Percentiles rank a stretch among this genome's conserved stretches.
Evolutionary conservation across 495 filamentous ascomycete genomes (phyloP).

Genomic region (Tuber calosporum): DNA sequence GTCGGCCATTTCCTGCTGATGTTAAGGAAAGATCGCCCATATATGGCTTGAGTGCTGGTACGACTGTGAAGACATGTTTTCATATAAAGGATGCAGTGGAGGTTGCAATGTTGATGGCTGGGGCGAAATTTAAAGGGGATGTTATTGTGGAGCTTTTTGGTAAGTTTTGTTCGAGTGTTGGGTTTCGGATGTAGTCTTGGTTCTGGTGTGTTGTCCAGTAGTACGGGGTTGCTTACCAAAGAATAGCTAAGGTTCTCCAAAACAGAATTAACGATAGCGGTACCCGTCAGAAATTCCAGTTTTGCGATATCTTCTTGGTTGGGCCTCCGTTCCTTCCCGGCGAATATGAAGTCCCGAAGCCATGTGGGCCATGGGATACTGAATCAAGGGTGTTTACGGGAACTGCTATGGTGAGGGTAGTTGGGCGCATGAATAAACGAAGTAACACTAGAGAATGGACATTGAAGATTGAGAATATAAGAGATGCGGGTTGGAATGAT

Average conservation of each 20-base stretch:
- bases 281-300: constrained; percentile 53
- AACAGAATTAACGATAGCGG: constrained; percentile 44
- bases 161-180: neutral
- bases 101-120: constrained; percentile 44
- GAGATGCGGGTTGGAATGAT: constrained; percentile 51
- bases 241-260: constrained; percentile 52
- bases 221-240: neutral
- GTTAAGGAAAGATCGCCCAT: constrained; percentile 51
- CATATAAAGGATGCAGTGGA: constrained; percentile 53
- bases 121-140: constrained; percentile 42
- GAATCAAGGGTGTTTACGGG: constrained; percentile 47
- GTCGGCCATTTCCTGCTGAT: constrained; percentile 48
- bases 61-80: constrained; percentile 54
- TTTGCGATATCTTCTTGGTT: constrained; percentile 55
- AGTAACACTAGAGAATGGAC: constrained; percentile 42
- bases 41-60: constrained; percentile 47
- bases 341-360: constrained; percentile 48
- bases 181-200: neutral
- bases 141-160: constrained; percentile 52
- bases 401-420: constrained; percentile 48
- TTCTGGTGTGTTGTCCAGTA: neutral
- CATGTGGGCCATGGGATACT: constrained; percentile 46
- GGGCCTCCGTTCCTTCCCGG: constrained; percentile 51
- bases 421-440: constrained; percentile 50
- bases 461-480: constrained; percentile 50